Conservation (phyloP, 2,329 filamentous ascomycete species). For the Colletotrichum sp. region DNA sequence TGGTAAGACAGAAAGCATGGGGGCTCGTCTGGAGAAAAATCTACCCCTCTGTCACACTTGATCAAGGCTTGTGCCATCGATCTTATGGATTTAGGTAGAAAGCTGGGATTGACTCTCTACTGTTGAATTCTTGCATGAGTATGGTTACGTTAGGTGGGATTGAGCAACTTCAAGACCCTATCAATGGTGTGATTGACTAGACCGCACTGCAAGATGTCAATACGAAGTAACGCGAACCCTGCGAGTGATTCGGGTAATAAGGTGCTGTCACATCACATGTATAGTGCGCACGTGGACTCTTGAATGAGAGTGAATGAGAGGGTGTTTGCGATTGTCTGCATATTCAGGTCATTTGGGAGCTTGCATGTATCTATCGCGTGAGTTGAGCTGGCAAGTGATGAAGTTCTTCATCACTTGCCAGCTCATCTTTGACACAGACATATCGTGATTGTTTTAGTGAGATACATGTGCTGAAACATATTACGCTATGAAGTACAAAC, state of each 20-base stretch:
- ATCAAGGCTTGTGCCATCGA: background rate
- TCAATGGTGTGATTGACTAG: background rate
- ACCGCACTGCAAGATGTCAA: background rate
- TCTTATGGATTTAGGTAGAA: fast-evolving
- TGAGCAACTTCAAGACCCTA: background rate
- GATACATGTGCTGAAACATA: background rate
- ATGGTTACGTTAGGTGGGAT: fast-evolving
- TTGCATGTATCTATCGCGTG: background rate
- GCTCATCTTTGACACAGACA: background rate
- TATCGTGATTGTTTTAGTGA: fast-evolving
- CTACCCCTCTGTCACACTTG: background rate
- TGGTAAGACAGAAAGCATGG: background rate
- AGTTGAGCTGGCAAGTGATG: background rate
- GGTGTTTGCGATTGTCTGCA: background rate
- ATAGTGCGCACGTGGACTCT: fast-evolving
- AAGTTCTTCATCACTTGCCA: too few species aligned
- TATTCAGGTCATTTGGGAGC: background rate
- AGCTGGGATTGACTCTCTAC: fast-evolving
- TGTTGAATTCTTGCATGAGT: background rate
- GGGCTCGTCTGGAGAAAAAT: fast-evolving
- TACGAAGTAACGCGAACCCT: fast-evolving
- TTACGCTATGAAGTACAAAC: background rate
- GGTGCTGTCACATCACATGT: fast-evolving
- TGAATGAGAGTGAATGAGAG: background rate
- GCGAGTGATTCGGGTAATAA: background rate